Conservation (phyloP, 495 filamentous ascomycete species). For the Talaromyces liani region DNA sequence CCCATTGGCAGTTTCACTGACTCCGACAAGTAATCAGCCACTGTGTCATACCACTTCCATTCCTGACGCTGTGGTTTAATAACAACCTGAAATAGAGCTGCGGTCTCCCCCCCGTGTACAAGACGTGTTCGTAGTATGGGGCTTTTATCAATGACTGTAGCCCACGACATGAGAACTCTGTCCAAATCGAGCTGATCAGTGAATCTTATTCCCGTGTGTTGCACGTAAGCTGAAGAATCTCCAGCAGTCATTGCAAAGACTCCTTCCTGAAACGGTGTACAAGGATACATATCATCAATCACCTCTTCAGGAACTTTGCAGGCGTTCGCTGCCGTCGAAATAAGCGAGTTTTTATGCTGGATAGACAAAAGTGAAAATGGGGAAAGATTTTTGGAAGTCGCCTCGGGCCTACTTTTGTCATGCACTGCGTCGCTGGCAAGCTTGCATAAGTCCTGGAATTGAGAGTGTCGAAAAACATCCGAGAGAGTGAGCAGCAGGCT, state of each 20-base stretch:
- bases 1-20: slow-evolving; percentile 32
- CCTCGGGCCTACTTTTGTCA: too few relatives aligned
- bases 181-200: slow-evolving; percentile 18
- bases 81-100: slow-evolving; percentile 31
- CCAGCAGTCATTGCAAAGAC: slow-evolving; percentile 43
- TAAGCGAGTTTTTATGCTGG: background rate
- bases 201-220: slow-evolving; percentile 20
- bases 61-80: background rate
- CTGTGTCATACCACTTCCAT: background rate
- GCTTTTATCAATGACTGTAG: slow-evolving; percentile 15
- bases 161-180: slow-evolving; percentile 33
- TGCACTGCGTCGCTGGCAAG: background rate
- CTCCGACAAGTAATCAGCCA: slow-evolving; percentile 21
- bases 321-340: slow-evolving; percentile 5
- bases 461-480: slow-evolving; percentile 14
- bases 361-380: background rate
- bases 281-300: slow-evolving; percentile 55
- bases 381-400: background rate
- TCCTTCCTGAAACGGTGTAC: slow-evolving; percentile 54
- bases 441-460: slow-evolving; percentile 11
- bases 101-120: slow-evolving; percentile 14
- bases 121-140: slow-evolving; percentile 39
- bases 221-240: slow-evolving; percentile 21
- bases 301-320: slow-evolving; percentile 9
- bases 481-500: slow-evolving; percentile 5